These are phyloP conservation scores for Tolypocladium sp. DNA, from an alignment of 2,329 filamentous ascomycete genomes.

Conservation along the genomic window DNA sequence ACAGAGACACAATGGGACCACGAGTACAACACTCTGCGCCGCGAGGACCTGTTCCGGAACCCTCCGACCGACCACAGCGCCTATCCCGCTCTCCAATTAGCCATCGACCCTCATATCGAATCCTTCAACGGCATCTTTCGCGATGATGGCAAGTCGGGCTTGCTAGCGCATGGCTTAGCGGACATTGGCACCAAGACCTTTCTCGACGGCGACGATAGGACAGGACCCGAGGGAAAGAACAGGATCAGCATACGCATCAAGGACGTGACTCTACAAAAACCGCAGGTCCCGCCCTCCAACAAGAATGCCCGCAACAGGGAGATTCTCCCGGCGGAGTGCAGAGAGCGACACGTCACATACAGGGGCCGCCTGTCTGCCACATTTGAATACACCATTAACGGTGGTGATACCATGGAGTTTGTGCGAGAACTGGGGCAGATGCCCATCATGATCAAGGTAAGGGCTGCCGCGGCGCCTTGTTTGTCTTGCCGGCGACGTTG, in stretches of 20 bases:
- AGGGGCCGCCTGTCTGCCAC: slow-evolving; percentile 75
- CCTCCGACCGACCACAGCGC: slow-evolving; percentile 81
- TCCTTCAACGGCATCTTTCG: slow-evolving; percentile 91
- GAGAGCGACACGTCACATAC: slow-evolving; percentile 89
- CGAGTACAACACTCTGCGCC: slow-evolving; percentile 75
- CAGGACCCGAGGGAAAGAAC: slow-evolving; percentile 55
- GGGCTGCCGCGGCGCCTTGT: slow-evolving; percentile 10
- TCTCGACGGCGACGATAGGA: slow-evolving; percentile 69
- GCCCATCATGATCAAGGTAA: slow-evolving; percentile 86
- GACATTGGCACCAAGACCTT: slow-evolving; percentile 89
- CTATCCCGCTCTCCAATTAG: slow-evolving; percentile 75
- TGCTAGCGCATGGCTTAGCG: slow-evolving; percentile 64
- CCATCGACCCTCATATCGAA: slow-evolving; percentile 87
- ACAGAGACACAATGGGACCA: slow-evolving; percentile 71
- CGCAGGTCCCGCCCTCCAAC: slow-evolving; percentile 69
- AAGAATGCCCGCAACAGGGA: slow-evolving; percentile 78
- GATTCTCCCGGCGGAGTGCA: slow-evolving; percentile 84
- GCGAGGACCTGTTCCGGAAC: slow-evolving; percentile 81
- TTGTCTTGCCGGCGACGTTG: background rate
- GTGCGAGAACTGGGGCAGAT: slow-evolving; percentile 79
- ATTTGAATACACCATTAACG: slow-evolving; percentile 80
- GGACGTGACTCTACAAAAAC: slow-evolving; percentile 74
- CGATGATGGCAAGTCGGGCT: slow-evolving; percentile 47
- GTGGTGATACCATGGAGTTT: slow-evolving; percentile 74
- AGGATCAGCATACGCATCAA: slow-evolving; percentile 69